Conservation (phyloP, 805 yeast species). For the Schizosaccharomyces lindneri region DNA sequence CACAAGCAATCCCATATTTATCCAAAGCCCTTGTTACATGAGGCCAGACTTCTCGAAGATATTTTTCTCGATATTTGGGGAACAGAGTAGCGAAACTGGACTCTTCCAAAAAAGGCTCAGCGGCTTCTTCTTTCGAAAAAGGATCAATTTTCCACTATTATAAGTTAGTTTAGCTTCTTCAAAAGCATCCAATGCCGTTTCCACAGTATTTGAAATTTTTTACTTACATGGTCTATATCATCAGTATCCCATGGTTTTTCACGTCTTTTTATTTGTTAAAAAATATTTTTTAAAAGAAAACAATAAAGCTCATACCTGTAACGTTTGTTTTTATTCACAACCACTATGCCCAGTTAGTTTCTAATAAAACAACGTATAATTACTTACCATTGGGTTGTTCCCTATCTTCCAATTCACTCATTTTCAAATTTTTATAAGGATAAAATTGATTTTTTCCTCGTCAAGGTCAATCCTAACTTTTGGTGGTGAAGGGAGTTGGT, state of each 20-base stretch:
- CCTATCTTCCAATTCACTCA: too few species aligned
- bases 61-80: conserved; percentile 88
- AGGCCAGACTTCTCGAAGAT: conserved; percentile 73
- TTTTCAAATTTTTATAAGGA: too few species aligned
- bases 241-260: conserved; percentile 56
- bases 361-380: too few species aligned
- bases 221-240: conserved; percentile 33
- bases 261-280: not conserved
- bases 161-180: not conserved
- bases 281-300: not conserved
- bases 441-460: too few species aligned
- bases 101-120: conserved; percentile 81
- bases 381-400: too few species aligned
- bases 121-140: conserved; percentile 72
- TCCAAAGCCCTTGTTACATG: conserved; percentile 69
- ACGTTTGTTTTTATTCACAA: not conserved
- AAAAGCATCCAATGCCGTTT: not conserved
- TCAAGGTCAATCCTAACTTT: too few species aligned
- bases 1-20: conserved; percentile 50
- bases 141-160: conserved; percentile 72
- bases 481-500: too few species aligned
- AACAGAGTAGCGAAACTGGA: conserved; percentile 82
- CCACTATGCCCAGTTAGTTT: not conserved
- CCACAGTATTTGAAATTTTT: not conserved
- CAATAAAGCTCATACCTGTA: not conserved